Evolutionary conservation across 306 rosid species (phyloP).

Genomic region (Luffa aegyptiaca): DNA sequence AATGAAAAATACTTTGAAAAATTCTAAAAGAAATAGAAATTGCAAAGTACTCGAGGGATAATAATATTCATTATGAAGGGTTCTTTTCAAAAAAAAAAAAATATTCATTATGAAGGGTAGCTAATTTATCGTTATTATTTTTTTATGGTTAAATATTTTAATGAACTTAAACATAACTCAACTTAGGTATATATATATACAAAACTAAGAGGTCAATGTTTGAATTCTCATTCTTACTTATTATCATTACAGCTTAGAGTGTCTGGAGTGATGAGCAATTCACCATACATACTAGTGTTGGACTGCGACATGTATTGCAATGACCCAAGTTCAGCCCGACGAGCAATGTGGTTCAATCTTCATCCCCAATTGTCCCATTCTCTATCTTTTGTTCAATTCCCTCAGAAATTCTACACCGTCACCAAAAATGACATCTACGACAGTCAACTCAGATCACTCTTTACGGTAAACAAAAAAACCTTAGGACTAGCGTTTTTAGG

Average conservation of each 20-base stretch:
- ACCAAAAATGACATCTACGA: conserved; percentile 43
- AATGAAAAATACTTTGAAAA: too few relatives aligned
- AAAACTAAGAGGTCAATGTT: too few relatives aligned
- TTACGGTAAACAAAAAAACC: conserved; percentile 17
- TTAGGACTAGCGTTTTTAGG: neutral
- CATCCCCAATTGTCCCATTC: conserved; percentile 24
- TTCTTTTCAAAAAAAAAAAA: too few relatives aligned
- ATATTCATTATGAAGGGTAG: too few relatives aligned
- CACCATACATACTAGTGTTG: conserved; percentile 52
- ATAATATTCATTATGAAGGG: too few relatives aligned
- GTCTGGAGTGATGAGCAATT: conserved; percentile 55
- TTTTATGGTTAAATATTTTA: too few relatives aligned
- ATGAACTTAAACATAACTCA: too few relatives aligned
- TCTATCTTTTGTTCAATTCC: conserved; percentile 38
- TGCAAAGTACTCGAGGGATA: too few relatives aligned
- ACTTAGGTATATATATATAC: too few relatives aligned
- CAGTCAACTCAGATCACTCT: conserved; percentile 26
- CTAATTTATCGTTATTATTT: too few relatives aligned
- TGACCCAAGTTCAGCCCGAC: conserved; percentile 49
- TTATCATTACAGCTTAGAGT: conserved; percentile 35
- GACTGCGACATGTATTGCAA: conserved; percentile 84
- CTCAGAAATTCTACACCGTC: conserved; percentile 34
- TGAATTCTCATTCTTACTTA: too few relatives aligned
- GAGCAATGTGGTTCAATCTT: conserved; percentile 66
- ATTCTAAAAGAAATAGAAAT: too few relatives aligned